Base-by-base conservation (phyloP, 352 stramenopile species). In the Pythium graminicola region DNA sequence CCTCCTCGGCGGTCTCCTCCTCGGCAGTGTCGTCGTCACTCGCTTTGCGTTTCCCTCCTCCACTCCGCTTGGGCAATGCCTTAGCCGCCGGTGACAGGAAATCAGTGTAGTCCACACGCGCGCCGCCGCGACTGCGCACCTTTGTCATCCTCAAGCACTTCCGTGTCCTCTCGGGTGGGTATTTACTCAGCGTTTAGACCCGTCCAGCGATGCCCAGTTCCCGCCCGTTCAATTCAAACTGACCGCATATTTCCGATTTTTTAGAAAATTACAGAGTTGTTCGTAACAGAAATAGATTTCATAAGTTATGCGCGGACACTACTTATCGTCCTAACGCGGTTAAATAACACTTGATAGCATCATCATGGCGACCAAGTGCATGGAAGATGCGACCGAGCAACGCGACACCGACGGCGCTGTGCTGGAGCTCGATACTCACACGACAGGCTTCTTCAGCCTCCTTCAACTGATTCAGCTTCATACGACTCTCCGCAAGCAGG, bases 51-150 rank as follows among this genome's bases (percentile, higher is more conserved):
- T 57, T 58, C 14, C 23, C 31, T 10, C 50, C 36, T 32, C 67
- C 41, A 8, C 60, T 41, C 2, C 44, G 49, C 35, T 17, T 14
- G 27, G 55, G 50, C 20, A 60, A 54, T 51, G 32, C 45, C 61
- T 64, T 68, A 49, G 28, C 61, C 44, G 32, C 38, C 5, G 53
- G 29, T 35, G 50, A 59, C 43, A 72, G 54, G 36, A 73, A 60
- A 50, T 77, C 67, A 35, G 70, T 67, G 65, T 77, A 76, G 50
- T 77, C 70, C 23, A 70, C 62, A 19, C 53, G 52, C 54, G 45
- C 54, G 28, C 67, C 54, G 20, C 41, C 45, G 28, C 50, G 60
- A 54, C 41, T 64, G 55, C 70, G 65, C 57, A 62, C 70, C 57
- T 70, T 54, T 20, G 38, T 62, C 70, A 74, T 73, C 23, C n/a